Conservation (phyloP, 192 early-diverging fungal genomes). For the Radiomyces spectabilis region DNA sequence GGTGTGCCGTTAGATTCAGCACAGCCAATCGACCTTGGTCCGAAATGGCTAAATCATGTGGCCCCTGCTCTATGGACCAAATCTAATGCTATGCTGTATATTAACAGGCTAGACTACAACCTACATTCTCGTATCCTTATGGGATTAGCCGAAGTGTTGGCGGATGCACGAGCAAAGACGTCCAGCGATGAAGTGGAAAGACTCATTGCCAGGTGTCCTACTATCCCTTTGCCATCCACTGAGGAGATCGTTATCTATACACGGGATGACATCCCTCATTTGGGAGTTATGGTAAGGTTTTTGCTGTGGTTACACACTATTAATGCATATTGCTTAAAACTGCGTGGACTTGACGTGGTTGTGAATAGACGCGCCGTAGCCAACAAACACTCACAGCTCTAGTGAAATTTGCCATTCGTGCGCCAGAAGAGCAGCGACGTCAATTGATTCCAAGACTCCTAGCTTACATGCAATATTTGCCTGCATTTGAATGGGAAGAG, state of each 20-base stretch:
- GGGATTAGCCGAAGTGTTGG: slow-evolving; percentile 42
- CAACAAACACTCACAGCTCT: slow-evolving; percentile 24
- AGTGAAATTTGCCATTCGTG: slow-evolving; percentile 16
- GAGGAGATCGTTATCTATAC: slow-evolving; percentile 11
- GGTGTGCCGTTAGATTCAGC: too few species aligned
- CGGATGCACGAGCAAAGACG: slow-evolving; percentile 33
- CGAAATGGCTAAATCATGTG: too few species aligned
- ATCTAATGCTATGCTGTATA: too few species aligned
- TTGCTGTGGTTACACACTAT: too few species aligned
- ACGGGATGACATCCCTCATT: slow-evolving; percentile 1
- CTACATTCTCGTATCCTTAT: slow-evolving; percentile 46
- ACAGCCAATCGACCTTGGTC: too few species aligned
- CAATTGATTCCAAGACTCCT: slow-evolving; percentile 18
- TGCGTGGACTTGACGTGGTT: too few species aligned
- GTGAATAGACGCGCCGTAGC: slow-evolving; percentile 22
- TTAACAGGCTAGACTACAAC: slow-evolving; percentile 32
- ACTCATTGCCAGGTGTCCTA: slow-evolving; percentile 34
- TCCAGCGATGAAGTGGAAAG: slow-evolving; percentile 33
- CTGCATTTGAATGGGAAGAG: slow-evolving; percentile 20
- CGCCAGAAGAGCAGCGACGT: slow-evolving; percentile 15
- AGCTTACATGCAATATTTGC: slow-evolving; percentile 20
- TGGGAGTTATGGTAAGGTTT: slow-evolving; percentile 20
- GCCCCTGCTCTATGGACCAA: too few species aligned
- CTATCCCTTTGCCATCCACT: slow-evolving; percentile 6
- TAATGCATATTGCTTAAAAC: too few species aligned